phyloP scores from a whole-genome alignment of 176 grass and related monocot species.

The Avena atlantica region DNA sequence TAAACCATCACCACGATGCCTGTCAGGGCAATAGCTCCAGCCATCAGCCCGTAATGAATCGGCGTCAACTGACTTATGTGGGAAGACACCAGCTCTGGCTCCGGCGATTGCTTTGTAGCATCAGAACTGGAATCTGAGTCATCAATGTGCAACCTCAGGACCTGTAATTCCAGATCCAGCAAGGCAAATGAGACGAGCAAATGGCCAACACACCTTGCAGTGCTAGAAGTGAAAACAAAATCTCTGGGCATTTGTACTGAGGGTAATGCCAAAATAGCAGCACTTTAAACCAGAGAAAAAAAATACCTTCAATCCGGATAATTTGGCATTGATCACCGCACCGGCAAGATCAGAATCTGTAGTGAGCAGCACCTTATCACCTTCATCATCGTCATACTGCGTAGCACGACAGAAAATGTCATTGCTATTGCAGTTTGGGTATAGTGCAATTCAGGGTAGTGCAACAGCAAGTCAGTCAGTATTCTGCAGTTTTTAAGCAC shows the following conservation, averaged over 20 bases:
- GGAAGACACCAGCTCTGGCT: conserved; percentile 44
- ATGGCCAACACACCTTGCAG: conserved; percentile 1
- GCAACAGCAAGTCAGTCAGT: not conserved
- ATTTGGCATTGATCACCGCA: conserved; percentile 76
- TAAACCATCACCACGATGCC: conserved; percentile 62
- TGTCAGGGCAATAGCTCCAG: conserved; percentile 65
- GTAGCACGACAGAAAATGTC: conserved; percentile 35
- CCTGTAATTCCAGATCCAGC: conserved; percentile 57
- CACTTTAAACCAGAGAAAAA: conserved; percentile 28
- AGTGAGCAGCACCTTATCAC: conserved; percentile 77
- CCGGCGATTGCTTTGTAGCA: conserved; percentile 27
- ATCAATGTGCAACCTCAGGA: conserved; percentile 80
- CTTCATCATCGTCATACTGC: conserved; percentile 98
- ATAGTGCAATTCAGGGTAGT: not conserved
- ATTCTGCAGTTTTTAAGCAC: not conserved
- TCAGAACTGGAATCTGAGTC: conserved; percentile 50
- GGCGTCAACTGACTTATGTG: conserved; percentile 37
- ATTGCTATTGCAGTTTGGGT: not conserved
- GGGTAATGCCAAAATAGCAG: not conserved
- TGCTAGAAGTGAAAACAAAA: conserved; percentile 3
- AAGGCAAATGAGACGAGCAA: conserved; percentile 21
- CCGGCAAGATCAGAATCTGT: conserved; percentile 75
- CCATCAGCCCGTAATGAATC: conserved; percentile 59
- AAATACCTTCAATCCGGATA: conserved; percentile 76
- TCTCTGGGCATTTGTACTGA: not conserved